These are phyloP conservation scores for Gyromitra esculenta DNA, from an alignment of 2,329 filamentous ascomycete genomes.

Conservation along the genomic window DNA sequence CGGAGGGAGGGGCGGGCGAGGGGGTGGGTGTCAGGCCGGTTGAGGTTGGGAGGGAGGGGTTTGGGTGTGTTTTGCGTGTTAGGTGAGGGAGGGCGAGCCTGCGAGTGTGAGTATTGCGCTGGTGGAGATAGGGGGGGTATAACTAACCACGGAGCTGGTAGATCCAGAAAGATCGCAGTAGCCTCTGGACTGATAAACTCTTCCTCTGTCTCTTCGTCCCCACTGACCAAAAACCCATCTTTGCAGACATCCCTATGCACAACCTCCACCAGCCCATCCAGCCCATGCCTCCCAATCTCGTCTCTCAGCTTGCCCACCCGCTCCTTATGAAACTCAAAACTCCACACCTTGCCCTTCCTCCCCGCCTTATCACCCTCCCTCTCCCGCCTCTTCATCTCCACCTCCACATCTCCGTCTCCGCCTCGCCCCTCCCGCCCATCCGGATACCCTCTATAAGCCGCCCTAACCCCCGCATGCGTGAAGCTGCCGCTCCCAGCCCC, in stretches of 20 bases:
- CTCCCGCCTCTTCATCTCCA: constrained; percentile 62
- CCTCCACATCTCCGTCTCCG: constrained; percentile 60
- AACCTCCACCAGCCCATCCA: constrained; percentile 74
- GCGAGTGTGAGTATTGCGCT: not conserved
- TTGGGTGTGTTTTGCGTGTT: constrained; percentile 65
- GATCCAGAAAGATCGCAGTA: constrained; percentile 78
- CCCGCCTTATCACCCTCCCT: constrained; percentile 58
- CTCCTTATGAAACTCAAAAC: constrained; percentile 81
- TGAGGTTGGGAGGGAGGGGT: constrained; percentile 34
- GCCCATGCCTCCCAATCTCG: constrained; percentile 74
- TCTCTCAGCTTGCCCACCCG: constrained; percentile 74
- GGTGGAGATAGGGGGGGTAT: not conserved
- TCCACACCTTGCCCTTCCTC: constrained; percentile 76
- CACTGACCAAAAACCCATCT: constrained; percentile 70
- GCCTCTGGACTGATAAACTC: constrained; percentile 67
- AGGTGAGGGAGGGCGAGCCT: constrained; percentile 74
- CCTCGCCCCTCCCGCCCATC: constrained; percentile 62
- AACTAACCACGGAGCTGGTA: constrained; percentile 79
- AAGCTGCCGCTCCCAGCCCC: constrained; percentile 85
- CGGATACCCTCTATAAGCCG: constrained; percentile 78
- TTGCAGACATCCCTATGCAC: constrained; percentile 83
- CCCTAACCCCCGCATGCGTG: constrained; percentile 79
- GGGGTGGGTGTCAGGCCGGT: constrained; percentile 37
- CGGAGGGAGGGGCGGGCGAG: constrained; percentile 1
- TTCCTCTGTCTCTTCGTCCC: constrained; percentile 8